Evolutionary conservation across 2,329 filamentous ascomycete species (phyloP).

Genomic region (Botrytis squamosa): DNA sequence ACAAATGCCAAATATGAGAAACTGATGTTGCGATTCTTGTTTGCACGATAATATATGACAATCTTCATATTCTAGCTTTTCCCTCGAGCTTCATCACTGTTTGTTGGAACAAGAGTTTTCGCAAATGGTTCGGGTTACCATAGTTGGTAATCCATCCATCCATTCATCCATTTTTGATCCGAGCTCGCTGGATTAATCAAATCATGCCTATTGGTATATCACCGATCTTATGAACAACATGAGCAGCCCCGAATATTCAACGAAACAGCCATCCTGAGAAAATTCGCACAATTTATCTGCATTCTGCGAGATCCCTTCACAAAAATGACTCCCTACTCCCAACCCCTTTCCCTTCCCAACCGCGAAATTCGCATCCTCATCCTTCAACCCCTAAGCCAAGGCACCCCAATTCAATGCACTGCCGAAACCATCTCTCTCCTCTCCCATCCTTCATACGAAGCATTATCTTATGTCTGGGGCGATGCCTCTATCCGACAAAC

Average conservation of each 20-base stretch:
- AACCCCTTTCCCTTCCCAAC: not conserved
- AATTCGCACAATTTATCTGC: not conserved
- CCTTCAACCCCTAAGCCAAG: not conserved
- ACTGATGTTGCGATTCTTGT: not conserved
- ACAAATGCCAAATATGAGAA: not conserved
- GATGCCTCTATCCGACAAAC: not conserved
- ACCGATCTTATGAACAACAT: not conserved
- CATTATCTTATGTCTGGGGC: slow-evolving; percentile 24
- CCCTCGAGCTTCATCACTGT: no score
- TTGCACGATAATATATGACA: not conserved
- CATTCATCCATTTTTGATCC: not conserved
- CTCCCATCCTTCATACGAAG: slow-evolving; percentile 16
- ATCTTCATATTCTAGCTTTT: not conserved
- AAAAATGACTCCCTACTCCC: not conserved
- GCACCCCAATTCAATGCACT: not conserved
- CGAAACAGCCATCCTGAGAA: not conserved
- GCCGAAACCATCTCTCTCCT: slow-evolving; percentile 17
- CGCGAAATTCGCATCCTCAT: not conserved
- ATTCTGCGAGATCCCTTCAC: not conserved
- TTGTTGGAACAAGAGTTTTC: not conserved
- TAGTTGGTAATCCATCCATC: slow-evolving; percentile 6
- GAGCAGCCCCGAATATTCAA: not conserved
- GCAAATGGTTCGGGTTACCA: not conserved
- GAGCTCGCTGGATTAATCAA: not conserved
- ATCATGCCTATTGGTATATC: not conserved